A percentile compares a stretch with the other conserved stretches of the same genome.
Conservation (phyloP, 192 early-diverging fungal genomes). For the Coemansia sp. region DNA sequence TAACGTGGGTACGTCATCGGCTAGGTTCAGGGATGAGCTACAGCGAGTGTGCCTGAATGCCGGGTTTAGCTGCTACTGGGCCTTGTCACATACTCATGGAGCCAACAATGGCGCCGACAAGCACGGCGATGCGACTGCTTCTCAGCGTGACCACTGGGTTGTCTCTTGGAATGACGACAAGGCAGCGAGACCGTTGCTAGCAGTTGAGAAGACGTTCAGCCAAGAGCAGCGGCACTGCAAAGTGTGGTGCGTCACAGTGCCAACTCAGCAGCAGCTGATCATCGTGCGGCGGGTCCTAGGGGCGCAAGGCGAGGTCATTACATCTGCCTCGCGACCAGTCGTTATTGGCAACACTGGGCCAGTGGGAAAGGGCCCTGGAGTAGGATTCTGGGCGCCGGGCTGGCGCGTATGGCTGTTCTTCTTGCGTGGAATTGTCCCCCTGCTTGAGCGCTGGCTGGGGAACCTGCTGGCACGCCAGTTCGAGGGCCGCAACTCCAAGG, state of each 20-base stretch:
- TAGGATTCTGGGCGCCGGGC: constrained; percentile 98
- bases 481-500: constrained; percentile 95
- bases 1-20: background rate
- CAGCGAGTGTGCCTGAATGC: constrained; percentile 30
- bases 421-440: constrained; percentile 95
- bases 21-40: constrained; percentile 20
- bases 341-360: constrained; percentile 68
- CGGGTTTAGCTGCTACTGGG: constrained; percentile 17
- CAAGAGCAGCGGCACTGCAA: constrained; percentile 12
- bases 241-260: constrained; percentile 42
- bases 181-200: constrained; percentile 14
- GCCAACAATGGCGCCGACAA: background rate
- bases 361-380: constrained; percentile 97
- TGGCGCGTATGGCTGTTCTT: constrained; percentile 99
- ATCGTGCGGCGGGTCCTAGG: constrained; percentile 27
- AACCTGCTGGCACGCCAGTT: constrained; percentile 98
- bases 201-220: constrained; percentile 10
- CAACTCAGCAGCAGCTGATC: constrained; percentile 33
- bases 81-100: constrained; percentile 1
- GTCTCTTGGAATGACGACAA: constrained; percentile 7
- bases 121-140: background rate
- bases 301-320: constrained; percentile 3
- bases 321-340: constrained; percentile 38
- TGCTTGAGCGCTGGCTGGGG: constrained; percentile 97
- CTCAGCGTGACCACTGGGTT: constrained; percentile 4